These are phyloP conservation scores for Aspergillus candidus DNA, from an alignment of 2,329 filamentous ascomycete genomes.

Conservation along the genomic window DNA sequence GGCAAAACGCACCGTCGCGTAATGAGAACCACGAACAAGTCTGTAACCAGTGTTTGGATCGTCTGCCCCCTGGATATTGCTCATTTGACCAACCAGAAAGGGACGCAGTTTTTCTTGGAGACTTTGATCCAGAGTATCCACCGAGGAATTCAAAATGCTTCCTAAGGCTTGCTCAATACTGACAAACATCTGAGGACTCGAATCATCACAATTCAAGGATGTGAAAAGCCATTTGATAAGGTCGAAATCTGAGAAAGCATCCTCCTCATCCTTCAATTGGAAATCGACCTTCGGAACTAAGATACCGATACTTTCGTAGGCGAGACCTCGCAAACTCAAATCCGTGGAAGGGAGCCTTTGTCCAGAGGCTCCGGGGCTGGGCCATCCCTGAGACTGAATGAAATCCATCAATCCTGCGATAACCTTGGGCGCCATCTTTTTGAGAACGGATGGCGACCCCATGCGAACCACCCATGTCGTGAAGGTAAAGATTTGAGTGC, in stretches of 20 bases:
- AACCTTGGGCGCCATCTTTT: conserved; percentile 60
- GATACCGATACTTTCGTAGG: conserved; percentile 86
- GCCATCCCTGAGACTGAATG: conserved; percentile 79
- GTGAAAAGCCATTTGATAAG: conserved; percentile 73
- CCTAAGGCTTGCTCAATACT: conserved; percentile 87
- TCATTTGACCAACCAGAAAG: conserved; percentile 65
- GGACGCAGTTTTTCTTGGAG: conserved; percentile 43
- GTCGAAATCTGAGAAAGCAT: conserved; percentile 43
- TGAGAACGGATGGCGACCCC: conserved; percentile 56
- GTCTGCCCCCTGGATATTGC: conserved; percentile 38
- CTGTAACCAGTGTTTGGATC: conserved; percentile 33
- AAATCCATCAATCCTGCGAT: conserved; percentile 66
- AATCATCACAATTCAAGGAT: conserved; percentile 73
- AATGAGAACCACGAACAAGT: conserved; percentile 68
- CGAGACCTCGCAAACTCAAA: conserved; percentile 65
- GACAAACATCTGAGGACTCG: conserved; percentile 65
- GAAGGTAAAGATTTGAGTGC: conserved; percentile 77
- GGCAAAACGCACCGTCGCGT: conserved; percentile 79
- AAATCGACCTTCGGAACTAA: conserved; percentile 52
- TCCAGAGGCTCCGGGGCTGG: conserved; percentile 49
- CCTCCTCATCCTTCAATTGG: conserved; percentile 17
- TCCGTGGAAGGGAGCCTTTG: conserved; percentile 55
- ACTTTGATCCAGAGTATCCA: conserved; percentile 38
- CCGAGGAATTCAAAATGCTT: conserved; percentile 60
- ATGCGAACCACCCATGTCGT: conserved; percentile 80